Evolutionary conservation across 192 early-diverging fungal genomes (phyloP).

Genomic region (Pilaira anomala): DNA sequence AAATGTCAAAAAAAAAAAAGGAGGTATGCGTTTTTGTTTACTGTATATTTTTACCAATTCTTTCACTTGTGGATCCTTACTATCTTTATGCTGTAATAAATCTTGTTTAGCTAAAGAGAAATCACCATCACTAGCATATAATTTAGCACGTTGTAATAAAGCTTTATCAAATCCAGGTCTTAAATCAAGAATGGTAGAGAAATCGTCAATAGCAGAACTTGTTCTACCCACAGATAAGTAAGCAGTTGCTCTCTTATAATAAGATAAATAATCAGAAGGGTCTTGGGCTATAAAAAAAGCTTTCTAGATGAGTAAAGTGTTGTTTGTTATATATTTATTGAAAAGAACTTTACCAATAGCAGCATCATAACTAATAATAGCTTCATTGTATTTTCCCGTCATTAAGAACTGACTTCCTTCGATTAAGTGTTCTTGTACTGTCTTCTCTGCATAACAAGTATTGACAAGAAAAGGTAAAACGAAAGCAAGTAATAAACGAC

Average conservation of each 20-base stretch:
- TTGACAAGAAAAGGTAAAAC: constrained; percentile 22
- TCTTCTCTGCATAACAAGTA: constrained; percentile 22
- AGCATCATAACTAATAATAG: constrained; percentile 58
- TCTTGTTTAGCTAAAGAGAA: constrained; percentile 64
- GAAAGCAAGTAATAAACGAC: constrained; percentile 30
- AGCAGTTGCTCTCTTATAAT: constrained; percentile 82
- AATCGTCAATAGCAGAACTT: constrained; percentile 75
- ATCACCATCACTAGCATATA: constrained; percentile 65
- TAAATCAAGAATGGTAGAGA: constrained; percentile 71
- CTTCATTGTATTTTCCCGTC: constrained; percentile 53
- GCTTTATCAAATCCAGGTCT: constrained; percentile 83
- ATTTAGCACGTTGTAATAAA: constrained; percentile 67
- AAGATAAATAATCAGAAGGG: constrained; percentile 78
- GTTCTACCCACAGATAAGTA: constrained; percentile 72
- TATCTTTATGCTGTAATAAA: constrained; percentile 40
- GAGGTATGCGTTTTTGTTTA: constrained; percentile 27
- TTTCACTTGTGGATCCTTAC: not conserved
- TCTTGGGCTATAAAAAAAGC: constrained; percentile 53
- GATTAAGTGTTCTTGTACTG: constrained; percentile 40
- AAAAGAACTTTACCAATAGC: constrained; percentile 52
- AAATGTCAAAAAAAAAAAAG: too few species aligned
- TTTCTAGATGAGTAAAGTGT: not conserved
- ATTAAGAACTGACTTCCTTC: constrained; percentile 39
- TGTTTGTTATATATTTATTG: not conserved
- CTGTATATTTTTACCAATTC: constrained; percentile 4